Base-by-base conservation (phyloP, 1,139 yeast species). In the Fermentozyma sake region DNA sequence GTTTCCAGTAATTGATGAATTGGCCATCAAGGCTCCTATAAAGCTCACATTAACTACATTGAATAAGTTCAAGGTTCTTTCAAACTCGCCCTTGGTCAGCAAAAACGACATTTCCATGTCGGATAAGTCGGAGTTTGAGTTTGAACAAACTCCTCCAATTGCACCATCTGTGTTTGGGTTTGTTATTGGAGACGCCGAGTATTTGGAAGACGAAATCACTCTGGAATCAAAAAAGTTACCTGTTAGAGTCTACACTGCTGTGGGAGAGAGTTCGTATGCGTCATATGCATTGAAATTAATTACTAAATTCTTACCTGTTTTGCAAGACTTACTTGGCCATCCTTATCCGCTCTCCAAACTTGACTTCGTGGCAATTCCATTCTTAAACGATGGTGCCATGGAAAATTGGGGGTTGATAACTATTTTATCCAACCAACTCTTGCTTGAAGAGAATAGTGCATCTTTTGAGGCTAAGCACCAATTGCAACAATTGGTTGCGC, bases 331-430 rank as follows among this genome's bases (percentile, higher is more conserved):
- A 17, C 66, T 80, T 29, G 58, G 61, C 0, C 46, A 47, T 9
- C 38, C 46, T 2, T 80, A 64, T 41, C 89, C 89, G 1, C 55
- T 79, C 37, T 55, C 61, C 5, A 82, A 82, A 41, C 51, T 81
- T 21, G 91, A 81, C 45, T 55, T 82, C 25, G 71, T 78, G 2
- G 72, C 82, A 1, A 50, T 82, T 9, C 91, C 91, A 5, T 79
- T 76, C 41, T 61, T 82, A 34, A 65, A 76, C 18, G 89, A 81
- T 49, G 82, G 84, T 33, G 91, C 84, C 4, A 82, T 80, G 79
- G 93, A 82, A 48, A 80, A 81, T 46, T 78, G 82, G 74, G 83
- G 85, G 3, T 55, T 79, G 56, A 65, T 81, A 18, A 71, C 80
- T 3, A 64, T 79, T 6, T 68, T 77, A 33, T 66, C 72, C 26